phyloP scores from a whole-genome alignment of 108 stramenopile genomes.

The Cyclotella cryptica region DNA sequence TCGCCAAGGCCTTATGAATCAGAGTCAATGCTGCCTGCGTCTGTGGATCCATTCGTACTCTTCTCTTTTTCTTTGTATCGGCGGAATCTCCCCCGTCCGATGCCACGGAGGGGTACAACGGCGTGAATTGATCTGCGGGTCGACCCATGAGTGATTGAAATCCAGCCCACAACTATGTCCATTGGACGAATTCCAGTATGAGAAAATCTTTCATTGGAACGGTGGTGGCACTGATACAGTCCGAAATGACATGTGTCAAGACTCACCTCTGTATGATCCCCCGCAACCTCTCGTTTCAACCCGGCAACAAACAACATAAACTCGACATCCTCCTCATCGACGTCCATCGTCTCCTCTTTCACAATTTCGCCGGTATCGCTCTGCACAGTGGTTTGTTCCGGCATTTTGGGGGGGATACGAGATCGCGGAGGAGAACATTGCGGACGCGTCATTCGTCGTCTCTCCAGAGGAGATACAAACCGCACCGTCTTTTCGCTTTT shows the following conservation, averaged over 20 bases:
- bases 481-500: slow-evolving; percentile 16
- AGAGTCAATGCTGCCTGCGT: slow-evolving; percentile 30
- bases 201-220: neutral
- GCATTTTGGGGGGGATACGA: neutral
- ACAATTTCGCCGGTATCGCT: too few species aligned
- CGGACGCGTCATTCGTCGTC: neutral
- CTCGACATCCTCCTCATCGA: slow-evolving; percentile 28
- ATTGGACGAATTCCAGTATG: neutral
- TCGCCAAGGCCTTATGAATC: slow-evolving; percentile 40
- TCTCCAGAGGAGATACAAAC: slow-evolving; percentile 9
- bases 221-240: neutral
- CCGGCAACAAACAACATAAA: slow-evolving; percentile 47
- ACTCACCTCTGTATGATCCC: slow-evolving; percentile 54
- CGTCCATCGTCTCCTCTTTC: neutral
- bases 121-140: slow-evolving; percentile 12
- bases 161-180: slow-evolving; percentile 41
- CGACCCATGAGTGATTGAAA: slow-evolving; percentile 51
- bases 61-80: slow-evolving; percentile 32
- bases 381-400: neutral
- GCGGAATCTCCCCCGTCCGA: neutral
- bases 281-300: slow-evolving; percentile 47
- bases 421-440: slow-evolving; percentile 23
- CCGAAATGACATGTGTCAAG: neutral
- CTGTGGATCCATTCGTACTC: slow-evolving; percentile 39
- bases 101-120: slow-evolving; percentile 12